phyloP scores from a whole-genome alignment of 805 yeast genomes.

The Candida namnaoensis region DNA sequence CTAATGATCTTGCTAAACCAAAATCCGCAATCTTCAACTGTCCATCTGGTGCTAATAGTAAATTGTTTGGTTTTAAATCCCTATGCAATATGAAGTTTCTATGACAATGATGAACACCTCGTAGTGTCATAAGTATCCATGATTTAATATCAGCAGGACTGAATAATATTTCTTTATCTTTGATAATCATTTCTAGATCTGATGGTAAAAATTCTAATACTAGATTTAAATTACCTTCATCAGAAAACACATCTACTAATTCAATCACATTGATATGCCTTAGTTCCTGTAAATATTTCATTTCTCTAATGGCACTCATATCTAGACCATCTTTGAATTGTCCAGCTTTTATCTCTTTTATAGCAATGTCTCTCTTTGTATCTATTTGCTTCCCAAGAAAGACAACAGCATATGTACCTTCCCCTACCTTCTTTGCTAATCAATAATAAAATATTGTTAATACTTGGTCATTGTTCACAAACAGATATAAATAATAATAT shows the following conservation, averaged over 20 bases:
- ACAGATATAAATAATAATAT: no score
- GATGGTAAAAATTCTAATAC: slow-evolving; percentile 92
- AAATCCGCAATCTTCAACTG: slow-evolving; percentile 93
- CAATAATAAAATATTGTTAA: neutral
- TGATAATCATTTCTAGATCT: slow-evolving; percentile 84
- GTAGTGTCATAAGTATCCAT: slow-evolving; percentile 88
- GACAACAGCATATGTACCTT: slow-evolving; percentile 98
- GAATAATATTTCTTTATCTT: slow-evolving; percentile 69
- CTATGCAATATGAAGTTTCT: slow-evolving; percentile 85
- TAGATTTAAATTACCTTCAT: slow-evolving; percentile 57
- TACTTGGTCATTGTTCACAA: neutral
- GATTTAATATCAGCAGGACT: slow-evolving; percentile 83
- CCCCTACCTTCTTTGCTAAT: slow-evolving; percentile 84
- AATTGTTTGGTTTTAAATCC: slow-evolving; percentile 88
- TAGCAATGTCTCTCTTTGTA: slow-evolving; percentile 63
- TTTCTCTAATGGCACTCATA: slow-evolving; percentile 95
- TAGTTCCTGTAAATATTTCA: slow-evolving; percentile 79
- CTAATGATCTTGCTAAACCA: slow-evolving; percentile 84
- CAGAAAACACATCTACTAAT: slow-evolving; percentile 77
- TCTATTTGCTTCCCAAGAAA: slow-evolving; percentile 65
- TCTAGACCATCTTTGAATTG: slow-evolving; percentile 94
- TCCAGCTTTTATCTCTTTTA: slow-evolving; percentile 92
- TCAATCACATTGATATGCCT: slow-evolving; percentile 78
- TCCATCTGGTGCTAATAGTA: slow-evolving; percentile 81
- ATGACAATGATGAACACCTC: slow-evolving; percentile 96